These are phyloP conservation scores for Apiotrichum montevideense DNA, from an alignment of 1,284 basidiomycete species.

Conservation along the genomic window DNA sequence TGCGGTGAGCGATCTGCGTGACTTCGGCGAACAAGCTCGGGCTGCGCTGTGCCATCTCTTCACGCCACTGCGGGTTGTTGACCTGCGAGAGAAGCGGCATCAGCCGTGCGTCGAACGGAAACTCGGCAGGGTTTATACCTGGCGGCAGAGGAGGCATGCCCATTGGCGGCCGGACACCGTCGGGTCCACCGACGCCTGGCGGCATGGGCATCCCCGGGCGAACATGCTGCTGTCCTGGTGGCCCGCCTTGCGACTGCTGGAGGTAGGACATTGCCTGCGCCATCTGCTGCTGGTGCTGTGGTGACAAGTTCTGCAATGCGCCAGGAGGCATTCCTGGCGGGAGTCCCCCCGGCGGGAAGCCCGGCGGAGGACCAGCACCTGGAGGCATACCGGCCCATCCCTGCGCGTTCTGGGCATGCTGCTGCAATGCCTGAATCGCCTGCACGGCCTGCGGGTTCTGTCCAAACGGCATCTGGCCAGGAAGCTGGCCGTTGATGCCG, in stretches of 20 bases:
- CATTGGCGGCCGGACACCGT: constrained; percentile 2
- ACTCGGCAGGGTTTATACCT: constrained; percentile 27
- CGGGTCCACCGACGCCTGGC: constrained; percentile 1
- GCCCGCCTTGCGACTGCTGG: constrained; percentile 3
- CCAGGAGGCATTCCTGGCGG: constrained; percentile 8
- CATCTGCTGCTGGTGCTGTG: constrained; percentile 34
- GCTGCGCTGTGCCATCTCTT: constrained; percentile 29
- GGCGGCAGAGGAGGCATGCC: constrained; percentile 11
- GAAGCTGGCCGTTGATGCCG: constrained; percentile 9
- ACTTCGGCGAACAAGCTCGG: constrained; percentile 22
- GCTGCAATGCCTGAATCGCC: constrained; percentile 21
- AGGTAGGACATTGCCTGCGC: constrained; percentile 28
- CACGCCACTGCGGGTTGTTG: constrained; percentile 29
- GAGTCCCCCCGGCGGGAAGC: constrained; percentile 12
- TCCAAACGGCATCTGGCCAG: constrained; percentile 2
- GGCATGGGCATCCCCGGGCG: constrained; percentile 8
- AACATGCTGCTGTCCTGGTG: constrained; percentile 1
- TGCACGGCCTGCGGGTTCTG: constrained; percentile 15
- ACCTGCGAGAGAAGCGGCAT: constrained; percentile 23
- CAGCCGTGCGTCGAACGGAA: constrained; percentile 39
- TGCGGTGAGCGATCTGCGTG: constrained; percentile 14
- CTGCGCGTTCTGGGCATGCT: constrained; percentile 21
- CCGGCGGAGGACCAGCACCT: not conserved
- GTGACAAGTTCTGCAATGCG: constrained; percentile 17
- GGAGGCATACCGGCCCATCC: constrained; percentile 3